Conservation (phyloP, 2,329 filamentous ascomycete genomes). For the Zasmidium angulare region DNA sequence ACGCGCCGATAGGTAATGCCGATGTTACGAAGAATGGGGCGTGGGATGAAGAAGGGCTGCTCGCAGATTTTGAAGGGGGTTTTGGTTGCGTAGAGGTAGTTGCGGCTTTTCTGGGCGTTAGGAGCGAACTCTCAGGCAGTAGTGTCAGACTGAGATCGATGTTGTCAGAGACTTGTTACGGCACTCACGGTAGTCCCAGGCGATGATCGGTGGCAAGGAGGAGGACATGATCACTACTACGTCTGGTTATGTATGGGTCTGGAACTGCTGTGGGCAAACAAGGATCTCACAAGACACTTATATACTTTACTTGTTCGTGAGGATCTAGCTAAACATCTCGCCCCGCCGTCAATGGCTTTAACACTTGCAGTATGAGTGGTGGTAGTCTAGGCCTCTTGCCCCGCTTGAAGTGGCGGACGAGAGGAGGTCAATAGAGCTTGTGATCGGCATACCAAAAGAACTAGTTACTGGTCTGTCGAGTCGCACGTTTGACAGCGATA, state of each 20-base stretch:
- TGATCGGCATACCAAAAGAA: too few species aligned
- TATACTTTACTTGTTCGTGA: not conserved
- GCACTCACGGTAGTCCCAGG: slow-evolving; percentile 13
- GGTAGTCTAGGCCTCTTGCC: not conserved
- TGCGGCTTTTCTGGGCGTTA: slow-evolving; percentile 25
- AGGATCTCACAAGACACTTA: not conserved
- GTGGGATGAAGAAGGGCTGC: slow-evolving; percentile 28
- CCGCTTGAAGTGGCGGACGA: not conserved
- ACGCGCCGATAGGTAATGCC: slow-evolving; percentile 29
- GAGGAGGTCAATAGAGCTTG: too few species aligned
- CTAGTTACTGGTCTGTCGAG: too few species aligned
- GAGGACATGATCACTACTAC: not conserved
- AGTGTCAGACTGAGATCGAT: not conserved
- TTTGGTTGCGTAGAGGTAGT: slow-evolving; percentile 20
- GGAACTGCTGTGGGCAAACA: not conserved
- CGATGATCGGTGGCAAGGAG: slow-evolving; percentile 10
- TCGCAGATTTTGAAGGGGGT: slow-evolving; percentile 28
- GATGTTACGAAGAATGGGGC: slow-evolving; percentile 22
- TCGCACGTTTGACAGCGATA: too few species aligned
- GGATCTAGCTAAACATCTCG: not conserved
- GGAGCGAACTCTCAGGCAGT: slow-evolving; percentile 19
- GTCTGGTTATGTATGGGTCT: not conserved
- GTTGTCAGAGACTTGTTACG: not conserved
- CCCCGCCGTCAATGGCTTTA: not conserved
- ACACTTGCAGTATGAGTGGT: not conserved